Base-by-base conservation (phyloP, 2,329 filamentous ascomycete species). In the Samsoniella hepiali region DNA sequence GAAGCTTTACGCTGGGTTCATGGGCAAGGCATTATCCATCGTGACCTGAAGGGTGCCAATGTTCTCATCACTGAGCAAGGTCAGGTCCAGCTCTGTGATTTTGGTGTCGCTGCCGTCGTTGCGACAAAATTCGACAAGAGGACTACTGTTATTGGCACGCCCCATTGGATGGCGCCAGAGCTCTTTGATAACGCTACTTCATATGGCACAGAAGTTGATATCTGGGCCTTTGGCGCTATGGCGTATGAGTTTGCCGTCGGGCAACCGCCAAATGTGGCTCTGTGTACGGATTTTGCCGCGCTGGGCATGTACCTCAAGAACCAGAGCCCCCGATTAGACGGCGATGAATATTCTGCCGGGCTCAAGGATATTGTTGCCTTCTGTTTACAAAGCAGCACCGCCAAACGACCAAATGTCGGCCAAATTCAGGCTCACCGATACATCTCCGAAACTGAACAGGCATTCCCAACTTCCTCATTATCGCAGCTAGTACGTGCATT, bases 101-200 rank as follows among this genome's bases (percentile, higher is more conserved):
- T 95, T 73, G 91, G 91, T 67, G 90, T 95, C 55, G 90, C 91
- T 36, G 90, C 89, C 51, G 85, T 91, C 54, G 84, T 93, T 63
- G 90, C 93, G 72, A 88, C 83, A 47, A 88, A 90, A 68, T 83
- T 88, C 62, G 88, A 90, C 69, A 95, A 95, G 76, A 82, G 91
- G 59, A 88, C 88, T 4, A 94, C 91, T 0, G 88, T 94, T 56
- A 90, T 94, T 63, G 91, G 91, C 29, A 95, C 91, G 0, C 88
- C 89, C 3, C 88, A 93, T 74, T 95, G 91, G 89, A 93, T 95
- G 91, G 90, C 91, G 0, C 90, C 89, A 0, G 91, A 95, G 70
- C 81, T 94, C 11, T 88, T 90, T 68, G 85, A 88, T 63, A 80
- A 84, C 42, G 79, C 83, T 3, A 80, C 83, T 10, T 85, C 86